Evolutionary conservation across 2,329 filamentous ascomycete species (phyloP), one percentile per base, ranked within the genome.

Genomic region (Onygena corvina): DNA sequence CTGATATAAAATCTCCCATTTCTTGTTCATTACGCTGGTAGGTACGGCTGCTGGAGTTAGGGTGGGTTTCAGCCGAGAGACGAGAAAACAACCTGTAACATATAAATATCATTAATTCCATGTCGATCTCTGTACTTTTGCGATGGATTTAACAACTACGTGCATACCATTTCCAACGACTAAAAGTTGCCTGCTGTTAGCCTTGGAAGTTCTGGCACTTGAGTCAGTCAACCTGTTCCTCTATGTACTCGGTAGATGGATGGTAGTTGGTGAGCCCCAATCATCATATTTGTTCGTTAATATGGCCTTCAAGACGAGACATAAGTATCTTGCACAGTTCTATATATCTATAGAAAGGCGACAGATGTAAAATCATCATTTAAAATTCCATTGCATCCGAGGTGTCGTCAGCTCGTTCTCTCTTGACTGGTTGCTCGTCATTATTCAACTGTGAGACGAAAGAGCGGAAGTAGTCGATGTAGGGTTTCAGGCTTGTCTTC

Each of bases 401-500:
- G 31, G 66, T 61, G 9, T 74, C 73, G 23, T 79, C 71, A 16
- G 71, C 69, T 33, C 69, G 63, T 57, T 76, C 74, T 50, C 73
- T 64, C 60, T 77, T 77, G 6, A 68, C 65, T 23, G 61, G 64
- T 18, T 69, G 64, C 58, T 85, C 81, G 52, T 94, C 90, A 64
- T 83, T 89, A 65, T 95, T 75, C 49, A 98, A 65, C 0, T 71
- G 76, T 7, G 79, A 76, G 5, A 96, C 86, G 67, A 95, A 94
- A 0, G 74, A 76, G 57, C 84, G 77, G 67, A 98, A 96, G 57
- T 83, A 82, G 51, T 96, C 89, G 30, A 96, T 80, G 63, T 94
- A 96, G 6, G 88, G 87, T 70, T 84, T 94, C 61, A 98, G 67
- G 56, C 86, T 87, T 20, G 92, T 98, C 78, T 96, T 98, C 69